Conservation (phyloP, 1,284 basidiomycete species). For the Taiwanofungus camphoratus region DNA sequence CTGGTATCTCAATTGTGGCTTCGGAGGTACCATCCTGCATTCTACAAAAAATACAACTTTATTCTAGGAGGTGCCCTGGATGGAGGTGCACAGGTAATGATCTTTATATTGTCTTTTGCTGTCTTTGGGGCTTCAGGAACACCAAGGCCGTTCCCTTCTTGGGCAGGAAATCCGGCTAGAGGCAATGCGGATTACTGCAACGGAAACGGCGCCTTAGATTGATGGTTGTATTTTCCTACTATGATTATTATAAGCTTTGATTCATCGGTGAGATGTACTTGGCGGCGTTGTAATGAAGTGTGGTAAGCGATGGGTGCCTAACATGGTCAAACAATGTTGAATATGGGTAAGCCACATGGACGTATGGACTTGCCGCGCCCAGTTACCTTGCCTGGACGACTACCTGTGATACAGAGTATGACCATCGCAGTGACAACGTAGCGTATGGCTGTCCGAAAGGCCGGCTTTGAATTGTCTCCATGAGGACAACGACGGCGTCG, state of each 20-base stretch:
- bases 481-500: too few species aligned
- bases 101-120: constrained; percentile 63
- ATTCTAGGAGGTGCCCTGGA: constrained; percentile 63
- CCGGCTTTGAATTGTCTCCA: too few species aligned
- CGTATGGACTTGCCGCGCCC: too few species aligned
- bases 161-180: constrained; percentile 47
- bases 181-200: constrained; percentile 58
- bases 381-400: too few species aligned
- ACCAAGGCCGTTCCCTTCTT: constrained; percentile 46
- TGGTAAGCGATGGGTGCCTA: too few species aligned
- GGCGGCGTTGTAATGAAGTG: background rate
- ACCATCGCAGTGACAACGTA: too few species aligned
- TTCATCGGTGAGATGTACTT: background rate
- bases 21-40: constrained; percentile 46
- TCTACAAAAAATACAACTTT: constrained; percentile 65
- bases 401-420: too few species aligned
- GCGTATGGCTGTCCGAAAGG: too few species aligned
- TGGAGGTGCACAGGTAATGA: constrained; percentile 63
- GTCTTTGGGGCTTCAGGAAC: constrained; percentile 60
- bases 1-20: constrained; percentile 54
- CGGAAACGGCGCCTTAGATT: constrained; percentile 45
- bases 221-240: too few species aligned
- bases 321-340: too few species aligned
- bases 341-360: too few species aligned
- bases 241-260: too few species aligned